Evolutionary conservation across 805 yeast genomes (phyloP).

Genomic region (Suhomyces canberraensis): DNA sequence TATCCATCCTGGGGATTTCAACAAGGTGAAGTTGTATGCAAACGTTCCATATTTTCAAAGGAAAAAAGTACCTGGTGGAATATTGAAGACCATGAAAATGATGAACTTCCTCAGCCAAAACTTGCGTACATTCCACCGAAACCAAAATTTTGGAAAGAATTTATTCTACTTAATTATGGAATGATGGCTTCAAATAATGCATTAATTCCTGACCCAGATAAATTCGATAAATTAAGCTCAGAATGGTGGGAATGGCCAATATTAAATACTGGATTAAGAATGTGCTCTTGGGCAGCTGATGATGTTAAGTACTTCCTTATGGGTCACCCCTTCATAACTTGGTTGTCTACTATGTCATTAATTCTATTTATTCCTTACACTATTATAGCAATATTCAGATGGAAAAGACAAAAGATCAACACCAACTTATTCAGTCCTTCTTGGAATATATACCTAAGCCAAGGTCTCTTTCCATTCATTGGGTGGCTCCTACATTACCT

Average conservation of each 20-base stretch:
- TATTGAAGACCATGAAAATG: slow-evolving; percentile 64
- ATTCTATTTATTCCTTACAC: slow-evolving; percentile 19
- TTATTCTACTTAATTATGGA: slow-evolving; percentile 67
- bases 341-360: slow-evolving; percentile 41
- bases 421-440: slow-evolving; percentile 20
- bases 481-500: slow-evolving; percentile 41
- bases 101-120: slow-evolving; percentile 34
- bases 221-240: slow-evolving; percentile 68
- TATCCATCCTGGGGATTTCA: slow-evolving; percentile 84
- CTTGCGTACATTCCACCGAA: slow-evolving; percentile 35
- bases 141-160: slow-evolving; percentile 60
- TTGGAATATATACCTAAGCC: slow-evolving; percentile 28
- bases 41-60: slow-evolving; percentile 43
- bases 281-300: slow-evolving; percentile 67
- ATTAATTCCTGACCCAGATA: slow-evolving; percentile 70
- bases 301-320: slow-evolving; percentile 59
- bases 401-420: slow-evolving; percentile 31
- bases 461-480: slow-evolving; percentile 33
- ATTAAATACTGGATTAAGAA: slow-evolving; percentile 62
- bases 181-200: slow-evolving; percentile 87
- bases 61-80: slow-evolving; percentile 82
- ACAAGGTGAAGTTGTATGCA: slow-evolving; percentile 79
- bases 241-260: slow-evolving; percentile 86
- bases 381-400: slow-evolving; percentile 16
- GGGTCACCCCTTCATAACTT: slow-evolving; percentile 77